These are phyloP conservation scores for Amanita rimosa DNA, from an alignment of 768 basidiomycete genomes.

Conservation along the genomic window DNA sequence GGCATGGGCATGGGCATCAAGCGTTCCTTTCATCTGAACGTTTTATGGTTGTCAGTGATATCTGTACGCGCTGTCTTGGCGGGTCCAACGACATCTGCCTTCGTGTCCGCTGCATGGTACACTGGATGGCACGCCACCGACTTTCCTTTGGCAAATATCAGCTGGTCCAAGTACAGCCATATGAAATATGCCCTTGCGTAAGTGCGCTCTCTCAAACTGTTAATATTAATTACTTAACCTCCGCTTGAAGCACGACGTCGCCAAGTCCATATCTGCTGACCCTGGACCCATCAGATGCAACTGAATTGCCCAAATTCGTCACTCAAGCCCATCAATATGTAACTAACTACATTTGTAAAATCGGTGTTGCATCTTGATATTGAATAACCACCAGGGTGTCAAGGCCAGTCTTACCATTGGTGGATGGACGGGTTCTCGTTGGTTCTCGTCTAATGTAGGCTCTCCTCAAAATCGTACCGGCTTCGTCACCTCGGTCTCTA, in stretches of 20 bases:
- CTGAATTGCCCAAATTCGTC: slow-evolving; percentile 46
- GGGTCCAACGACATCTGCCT: slow-evolving; percentile 6
- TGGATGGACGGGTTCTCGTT: slow-evolving; percentile 56
- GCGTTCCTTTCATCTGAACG: neutral
- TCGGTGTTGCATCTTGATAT: neutral
- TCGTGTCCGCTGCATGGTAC: slow-evolving; percentile 33
- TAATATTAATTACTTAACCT: slow-evolving; percentile 2
- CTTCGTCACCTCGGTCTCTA: slow-evolving; percentile 42
- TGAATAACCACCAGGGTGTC: slow-evolving; percentile 28
- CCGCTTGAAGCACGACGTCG: slow-evolving; percentile 29
- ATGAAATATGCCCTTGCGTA: slow-evolving; percentile 56
- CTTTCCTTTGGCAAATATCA: slow-evolving; percentile 31
- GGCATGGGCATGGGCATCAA: too few species aligned
- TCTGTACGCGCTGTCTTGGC: neutral
- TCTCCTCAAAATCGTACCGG: slow-evolving; percentile 42
- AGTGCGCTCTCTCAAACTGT: slow-evolving; percentile 13
- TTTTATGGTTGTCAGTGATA: neutral
- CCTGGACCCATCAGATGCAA: slow-evolving; percentile 26
- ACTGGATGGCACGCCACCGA: slow-evolving; percentile 32
- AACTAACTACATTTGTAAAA: slow-evolving; percentile 8
- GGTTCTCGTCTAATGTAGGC: slow-evolving; percentile 49
- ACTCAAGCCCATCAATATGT: slow-evolving; percentile 29
- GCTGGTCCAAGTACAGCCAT: slow-evolving; percentile 41
- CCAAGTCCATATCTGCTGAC: slow-evolving; percentile 18
- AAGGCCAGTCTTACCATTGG: slow-evolving; percentile 51